Base-by-base conservation (phyloP, 352 stramenopile genomes). In the Phytophthora europaea region DNA sequence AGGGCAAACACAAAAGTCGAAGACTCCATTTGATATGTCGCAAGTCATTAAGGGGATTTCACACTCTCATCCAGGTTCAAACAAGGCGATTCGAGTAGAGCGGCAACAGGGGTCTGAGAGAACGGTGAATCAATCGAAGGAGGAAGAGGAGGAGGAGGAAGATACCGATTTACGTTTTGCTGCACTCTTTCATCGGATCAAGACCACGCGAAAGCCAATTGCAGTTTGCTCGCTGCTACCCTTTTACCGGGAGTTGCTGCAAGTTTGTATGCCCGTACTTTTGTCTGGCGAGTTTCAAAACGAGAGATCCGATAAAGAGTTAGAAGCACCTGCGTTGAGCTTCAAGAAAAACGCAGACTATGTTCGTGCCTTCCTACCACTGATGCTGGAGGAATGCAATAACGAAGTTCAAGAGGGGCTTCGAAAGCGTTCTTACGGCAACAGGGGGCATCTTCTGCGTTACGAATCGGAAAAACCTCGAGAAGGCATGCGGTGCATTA, bases 401-500 rank as follows among this genome's bases (percentile, higher is more conserved):
- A 94, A 92, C 23, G 90, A 96, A 67, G 72, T 97, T 26, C 82
- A 92, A 63, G 85, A 95, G 66, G 79, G 81, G 1, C 70, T 94
- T 34, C 84, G 80, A 40, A 84, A 81, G 48, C 83, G 73, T 34
- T 84, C 75, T 34, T 81, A 72, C 23, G 50, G 78, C n/a, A 75
- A 75, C n/a, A 73, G 66, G 18, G 82, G 89, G 0, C 88, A 95
- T 55, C 48, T 92, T 22, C 59, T 96, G 28, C 88, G 87, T 10
- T 95, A 95, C 51, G 89, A 96, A 47, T 89, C 84, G 0, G 90
- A 97, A 61, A 94, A 95, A 50, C 64, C 84, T 15, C 81, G 84
- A 18, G 90, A 97, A 79, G 88, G 88, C 1, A 95, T 97, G 87
- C 85, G 90, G 0, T 93, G 87, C 33, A 71, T 97, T 47, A 92